Evolutionary conservation across 495 filamentous ascomycete species (phyloP).

Genomic region (Penicillium cosmopolitanum): DNA sequence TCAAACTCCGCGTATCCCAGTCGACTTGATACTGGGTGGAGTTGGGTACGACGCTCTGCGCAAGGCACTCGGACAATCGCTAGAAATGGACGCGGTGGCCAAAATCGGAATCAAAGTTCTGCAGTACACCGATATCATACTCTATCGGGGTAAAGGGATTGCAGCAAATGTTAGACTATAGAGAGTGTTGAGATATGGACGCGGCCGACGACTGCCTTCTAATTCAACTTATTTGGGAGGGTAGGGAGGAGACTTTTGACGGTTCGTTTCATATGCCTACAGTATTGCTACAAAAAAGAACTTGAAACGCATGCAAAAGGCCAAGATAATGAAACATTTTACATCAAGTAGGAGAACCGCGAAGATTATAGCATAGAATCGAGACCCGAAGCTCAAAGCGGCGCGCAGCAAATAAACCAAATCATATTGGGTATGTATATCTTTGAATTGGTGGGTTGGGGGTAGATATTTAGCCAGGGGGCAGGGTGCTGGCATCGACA

Average conservation of each 20-base stretch:
- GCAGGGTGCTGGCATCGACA: conserved; percentile 89
- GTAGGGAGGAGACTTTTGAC: neutral
- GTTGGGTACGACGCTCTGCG: conserved; percentile 82
- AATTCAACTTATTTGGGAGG: neutral
- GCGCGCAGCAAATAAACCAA: conserved; percentile 24
- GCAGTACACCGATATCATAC: conserved; percentile 69
- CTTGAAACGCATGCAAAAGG: neutral
- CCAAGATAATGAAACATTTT: conserved; percentile 9
- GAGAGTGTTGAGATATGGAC: neutral
- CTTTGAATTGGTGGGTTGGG: conserved; percentile 17
- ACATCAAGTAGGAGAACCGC: neutral
- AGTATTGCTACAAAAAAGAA: neutral
- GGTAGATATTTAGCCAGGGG: conserved; percentile 72
- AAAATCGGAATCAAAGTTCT: conserved; percentile 70
- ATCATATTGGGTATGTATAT: conserved; percentile 31
- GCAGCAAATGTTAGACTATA: conserved; percentile 71
- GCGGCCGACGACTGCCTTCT: neutral
- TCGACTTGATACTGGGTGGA: conserved; percentile 72
- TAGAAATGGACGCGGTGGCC: conserved; percentile 81
- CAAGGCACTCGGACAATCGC: conserved; percentile 78
- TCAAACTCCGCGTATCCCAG: conserved; percentile 74
- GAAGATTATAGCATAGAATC: conserved; percentile 2
- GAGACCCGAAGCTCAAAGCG: conserved; percentile 4
- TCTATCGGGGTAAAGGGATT: conserved; percentile 74
- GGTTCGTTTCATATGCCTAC: neutral